Evolutionary conservation across 208 protist species (phyloP).

Genomic region (Herpetomonas samuelpessoai): DNA sequence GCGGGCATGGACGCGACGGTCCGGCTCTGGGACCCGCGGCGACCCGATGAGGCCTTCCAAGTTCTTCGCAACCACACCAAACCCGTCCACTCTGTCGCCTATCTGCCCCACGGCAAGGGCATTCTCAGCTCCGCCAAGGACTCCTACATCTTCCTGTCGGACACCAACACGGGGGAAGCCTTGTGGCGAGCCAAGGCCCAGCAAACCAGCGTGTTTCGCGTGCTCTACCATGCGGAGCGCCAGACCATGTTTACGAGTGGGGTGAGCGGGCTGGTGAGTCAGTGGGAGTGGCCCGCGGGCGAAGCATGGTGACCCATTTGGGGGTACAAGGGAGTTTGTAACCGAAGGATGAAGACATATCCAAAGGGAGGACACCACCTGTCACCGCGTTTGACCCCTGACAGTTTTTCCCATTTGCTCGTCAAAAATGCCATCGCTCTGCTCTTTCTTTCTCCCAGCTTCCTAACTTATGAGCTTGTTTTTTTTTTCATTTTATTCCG

Average conservation of each 20-base stretch:
- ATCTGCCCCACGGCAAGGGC: slow-evolving; percentile 33
- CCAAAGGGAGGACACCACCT: too few species aligned
- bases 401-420: too few species aligned
- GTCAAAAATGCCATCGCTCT: too few species aligned
- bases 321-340: background rate
- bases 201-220: slow-evolving; percentile 50
- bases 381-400: too few species aligned
- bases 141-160: slow-evolving; percentile 28
- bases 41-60: slow-evolving; percentile 13
- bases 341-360: too few species aligned
- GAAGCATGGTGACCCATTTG: slow-evolving; percentile 21
- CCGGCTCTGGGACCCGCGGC: slow-evolving; percentile 62
- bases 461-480: too few species aligned
- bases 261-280: slow-evolving; percentile 45
- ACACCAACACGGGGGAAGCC: slow-evolving; percentile 29
- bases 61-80: slow-evolving; percentile 33
- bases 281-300: slow-evolving; percentile 46
- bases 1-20: slow-evolving; percentile 66
- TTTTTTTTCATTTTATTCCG: too few species aligned
- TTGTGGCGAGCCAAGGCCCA: slow-evolving; percentile 66
- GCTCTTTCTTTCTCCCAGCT: too few species aligned
- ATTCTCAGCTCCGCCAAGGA: slow-evolving; percentile 63
- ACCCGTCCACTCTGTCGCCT: slow-evolving; percentile 60
- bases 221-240: slow-evolving; percentile 26
- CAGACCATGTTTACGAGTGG: slow-evolving; percentile 41